phyloP scores from a whole-genome alignment of 2,329 filamentous ascomycete species.

The Huntiella savannae region DNA sequence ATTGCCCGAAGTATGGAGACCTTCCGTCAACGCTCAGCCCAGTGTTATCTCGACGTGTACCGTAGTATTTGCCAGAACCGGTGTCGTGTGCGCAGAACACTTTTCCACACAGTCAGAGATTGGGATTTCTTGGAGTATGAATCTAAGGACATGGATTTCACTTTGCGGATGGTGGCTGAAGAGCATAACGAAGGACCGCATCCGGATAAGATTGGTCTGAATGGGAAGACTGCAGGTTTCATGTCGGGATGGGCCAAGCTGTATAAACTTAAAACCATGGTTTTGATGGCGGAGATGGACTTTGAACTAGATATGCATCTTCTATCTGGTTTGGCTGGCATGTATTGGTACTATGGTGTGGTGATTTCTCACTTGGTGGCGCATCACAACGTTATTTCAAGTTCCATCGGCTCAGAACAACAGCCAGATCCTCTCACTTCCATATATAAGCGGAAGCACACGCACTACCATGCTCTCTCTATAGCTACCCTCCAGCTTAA shows the following conservation, averaged over 20 bases:
- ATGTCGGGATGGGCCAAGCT: constrained; percentile 64
- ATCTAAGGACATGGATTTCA: constrained; percentile 52
- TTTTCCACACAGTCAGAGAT: constrained; percentile 64
- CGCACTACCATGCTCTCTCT: neutral
- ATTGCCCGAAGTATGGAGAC: constrained; percentile 56
- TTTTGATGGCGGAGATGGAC: constrained; percentile 73
- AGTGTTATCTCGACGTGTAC: constrained; percentile 68
- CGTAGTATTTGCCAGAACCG: constrained; percentile 77
- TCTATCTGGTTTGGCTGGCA: constrained; percentile 61
- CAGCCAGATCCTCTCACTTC: constrained; percentile 11
- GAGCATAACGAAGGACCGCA: constrained; percentile 13
- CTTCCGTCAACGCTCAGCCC: constrained; percentile 39
- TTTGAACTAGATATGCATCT: constrained; percentile 89
- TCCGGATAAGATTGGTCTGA: neutral
- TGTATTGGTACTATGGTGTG: constrained; percentile 65
- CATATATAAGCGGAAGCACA: neutral
- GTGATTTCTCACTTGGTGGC: too few species aligned
- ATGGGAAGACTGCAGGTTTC: neutral
- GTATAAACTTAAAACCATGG: constrained; percentile 77
- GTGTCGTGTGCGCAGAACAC: constrained; percentile 71
- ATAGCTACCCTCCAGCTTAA: constrained; percentile 12
- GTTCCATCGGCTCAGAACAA: constrained; percentile 20
- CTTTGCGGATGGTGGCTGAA: constrained; percentile 41
- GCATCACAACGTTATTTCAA: too few species aligned
- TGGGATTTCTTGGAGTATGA: constrained; percentile 74